phyloP scores from a whole-genome alignment of 352 stramenopile genomes.

The Globisporangium uncinulatum region DNA sequence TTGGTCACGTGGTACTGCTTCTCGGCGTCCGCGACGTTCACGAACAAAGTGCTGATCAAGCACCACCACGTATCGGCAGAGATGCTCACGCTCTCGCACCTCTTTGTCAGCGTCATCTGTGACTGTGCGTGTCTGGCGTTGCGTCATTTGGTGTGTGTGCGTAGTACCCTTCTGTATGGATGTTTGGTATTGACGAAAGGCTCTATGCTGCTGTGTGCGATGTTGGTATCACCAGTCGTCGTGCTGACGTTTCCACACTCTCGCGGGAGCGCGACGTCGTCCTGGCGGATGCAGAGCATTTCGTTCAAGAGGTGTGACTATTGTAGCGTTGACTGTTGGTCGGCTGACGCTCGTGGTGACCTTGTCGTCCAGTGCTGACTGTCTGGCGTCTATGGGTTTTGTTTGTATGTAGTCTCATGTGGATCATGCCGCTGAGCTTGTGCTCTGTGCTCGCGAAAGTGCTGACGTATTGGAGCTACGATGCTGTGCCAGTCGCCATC shows the following conservation, averaged over 20 bases:
- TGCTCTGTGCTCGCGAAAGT: conserved; percentile 77
- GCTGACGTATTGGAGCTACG: conserved; percentile 87
- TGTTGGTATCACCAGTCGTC: conserved; percentile 30
- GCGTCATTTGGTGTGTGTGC: not conserved
- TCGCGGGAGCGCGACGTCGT: conserved; percentile 31
- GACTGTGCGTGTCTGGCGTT: conserved; percentile 41
- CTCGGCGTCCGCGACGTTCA: conserved; percentile 75
- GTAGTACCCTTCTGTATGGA: no score
- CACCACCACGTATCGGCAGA: conserved; percentile 80
- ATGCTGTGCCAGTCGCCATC: conserved; percentile 76
- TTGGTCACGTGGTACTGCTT: conserved; percentile 79
- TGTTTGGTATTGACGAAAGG: conserved; percentile 1
- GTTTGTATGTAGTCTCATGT: conserved; percentile 40
- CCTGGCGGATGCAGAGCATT: conserved; percentile 53
- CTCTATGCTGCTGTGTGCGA: no score
- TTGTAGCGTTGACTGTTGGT: not conserved
- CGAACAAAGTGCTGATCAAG: conserved; percentile 85
- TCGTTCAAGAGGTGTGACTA: conserved; percentile 27
- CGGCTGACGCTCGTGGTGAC: not conserved
- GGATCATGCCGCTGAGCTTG: conserved; percentile 75
- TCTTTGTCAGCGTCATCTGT: conserved; percentile 72
- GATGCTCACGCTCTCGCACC: conserved; percentile 82
- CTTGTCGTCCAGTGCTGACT: not conserved
- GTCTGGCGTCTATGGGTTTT: not conserved
- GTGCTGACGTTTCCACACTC: conserved; percentile 65